Evolutionary conservation across 768 basidiomycete genomes (phyloP).

Genomic region (Sarcodon aspratus): DNA sequence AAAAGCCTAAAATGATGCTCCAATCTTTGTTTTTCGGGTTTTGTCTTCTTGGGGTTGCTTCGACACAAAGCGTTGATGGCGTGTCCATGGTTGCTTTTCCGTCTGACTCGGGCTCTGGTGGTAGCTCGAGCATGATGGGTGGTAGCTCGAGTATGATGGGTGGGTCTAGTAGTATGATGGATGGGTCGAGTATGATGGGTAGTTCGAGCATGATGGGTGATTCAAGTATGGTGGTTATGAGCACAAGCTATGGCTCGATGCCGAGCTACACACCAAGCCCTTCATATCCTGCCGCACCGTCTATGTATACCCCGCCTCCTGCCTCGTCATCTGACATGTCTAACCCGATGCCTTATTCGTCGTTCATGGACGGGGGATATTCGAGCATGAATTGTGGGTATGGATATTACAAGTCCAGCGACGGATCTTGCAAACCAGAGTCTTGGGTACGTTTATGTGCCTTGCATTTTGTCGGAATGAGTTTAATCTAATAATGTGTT

Average conservation of each 20-base stretch:
- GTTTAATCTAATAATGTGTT: background rate
- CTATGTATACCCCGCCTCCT: constrained; percentile 21
- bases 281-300: constrained; percentile 10
- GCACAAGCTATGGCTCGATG: too few relatives aligned
- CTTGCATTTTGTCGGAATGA: constrained; percentile 1
- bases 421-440: constrained; percentile 42
- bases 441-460: constrained; percentile 40
- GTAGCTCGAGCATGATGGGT: constrained; percentile 9
- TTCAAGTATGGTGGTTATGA: too few relatives aligned
- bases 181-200: too few relatives aligned
- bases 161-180: too few relatives aligned
- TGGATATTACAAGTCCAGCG: constrained; percentile 43
- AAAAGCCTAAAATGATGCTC: too few relatives aligned
- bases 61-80: constrained; percentile 45
- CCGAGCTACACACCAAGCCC: background rate
- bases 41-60: constrained; percentile 43
- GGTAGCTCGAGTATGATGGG: too few relatives aligned
- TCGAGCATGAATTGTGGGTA: constrained; percentile 59
- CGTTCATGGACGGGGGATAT: constrained; percentile 55
- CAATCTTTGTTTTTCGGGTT: constrained; percentile 35
- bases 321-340: constrained; percentile 28
- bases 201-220: too few relatives aligned
- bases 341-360: constrained; percentile 44
- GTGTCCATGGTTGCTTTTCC: constrained; percentile 16
- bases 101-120: constrained; percentile 20